Evolutionary conservation across 2,329 filamentous ascomycete genomes (phyloP).

Genomic region (Epichloe brachyelytri): DNA sequence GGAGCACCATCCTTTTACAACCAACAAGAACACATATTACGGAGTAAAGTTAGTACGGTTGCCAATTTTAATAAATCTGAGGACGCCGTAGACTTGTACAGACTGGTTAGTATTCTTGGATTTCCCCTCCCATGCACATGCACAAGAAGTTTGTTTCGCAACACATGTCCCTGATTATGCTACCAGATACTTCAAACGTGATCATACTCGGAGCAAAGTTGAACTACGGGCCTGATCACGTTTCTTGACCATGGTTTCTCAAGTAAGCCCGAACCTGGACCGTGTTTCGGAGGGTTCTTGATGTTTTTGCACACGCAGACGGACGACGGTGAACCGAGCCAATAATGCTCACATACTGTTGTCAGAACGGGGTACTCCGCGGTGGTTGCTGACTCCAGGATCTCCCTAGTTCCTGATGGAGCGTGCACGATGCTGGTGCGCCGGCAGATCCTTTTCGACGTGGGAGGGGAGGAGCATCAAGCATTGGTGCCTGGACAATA

Average conservation of each 20-base stretch:
- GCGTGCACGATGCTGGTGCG: neutral
- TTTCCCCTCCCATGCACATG: neutral
- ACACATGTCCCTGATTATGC: neutral
- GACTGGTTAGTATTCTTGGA: too few species aligned
- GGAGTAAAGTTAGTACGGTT: too few species aligned
- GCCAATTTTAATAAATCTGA: too few species aligned
- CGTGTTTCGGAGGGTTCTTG: neutral
- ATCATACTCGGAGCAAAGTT: neutral
- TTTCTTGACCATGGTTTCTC: neutral
- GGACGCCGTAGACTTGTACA: too few species aligned
- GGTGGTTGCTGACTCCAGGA: neutral
- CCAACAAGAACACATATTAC: too few species aligned
- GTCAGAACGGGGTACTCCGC: neutral
- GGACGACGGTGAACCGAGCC: neutral
- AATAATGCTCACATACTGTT: neutral
- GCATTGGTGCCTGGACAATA: too few species aligned
- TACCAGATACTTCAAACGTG: constrained; percentile 3
- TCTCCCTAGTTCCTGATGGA: neutral
- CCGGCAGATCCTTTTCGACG: neutral
- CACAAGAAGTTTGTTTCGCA: neutral
- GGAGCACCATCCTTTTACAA: neutral
- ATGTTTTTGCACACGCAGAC: neutral
- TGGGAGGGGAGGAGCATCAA: too few species aligned
- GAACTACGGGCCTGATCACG: neutral
- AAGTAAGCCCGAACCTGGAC: neutral